Conservation (phyloP, 108 stramenopile genomes). For the Pseudonitzschia multiseries region DNA sequence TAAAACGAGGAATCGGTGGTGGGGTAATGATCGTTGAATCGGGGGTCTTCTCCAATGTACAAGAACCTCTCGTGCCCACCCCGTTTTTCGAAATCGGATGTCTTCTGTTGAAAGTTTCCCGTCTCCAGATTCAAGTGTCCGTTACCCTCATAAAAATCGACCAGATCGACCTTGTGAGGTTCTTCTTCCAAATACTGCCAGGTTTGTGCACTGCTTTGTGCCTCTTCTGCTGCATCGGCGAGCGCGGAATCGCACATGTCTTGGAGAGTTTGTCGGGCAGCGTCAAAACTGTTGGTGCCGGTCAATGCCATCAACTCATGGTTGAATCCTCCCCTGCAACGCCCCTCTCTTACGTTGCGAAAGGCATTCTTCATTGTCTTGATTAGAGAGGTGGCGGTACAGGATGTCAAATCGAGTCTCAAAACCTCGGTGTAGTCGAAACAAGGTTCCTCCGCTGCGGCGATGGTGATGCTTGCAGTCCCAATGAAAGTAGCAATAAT, state of each 20-base stretch:
- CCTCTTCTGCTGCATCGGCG: background rate
- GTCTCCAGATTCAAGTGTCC: slow-evolving; percentile 12
- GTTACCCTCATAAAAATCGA: slow-evolving; percentile 6
- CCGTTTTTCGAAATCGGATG: background rate
- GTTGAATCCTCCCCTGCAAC: background rate
- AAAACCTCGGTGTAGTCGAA: slow-evolving; percentile 5
- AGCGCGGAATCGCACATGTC: background rate
- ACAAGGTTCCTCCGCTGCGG: background rate
- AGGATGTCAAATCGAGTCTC: background rate
- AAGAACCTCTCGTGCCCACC: background rate
- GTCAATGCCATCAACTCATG: slow-evolving; percentile 8
- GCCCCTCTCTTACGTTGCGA: background rate
- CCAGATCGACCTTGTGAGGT: background rate
- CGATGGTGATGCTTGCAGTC: background rate
- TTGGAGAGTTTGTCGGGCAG: background rate
- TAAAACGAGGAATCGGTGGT: background rate
- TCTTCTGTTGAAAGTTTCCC: slow-evolving; percentile 21
- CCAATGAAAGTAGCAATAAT: background rate
- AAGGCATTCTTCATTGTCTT: background rate
- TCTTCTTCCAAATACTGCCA: background rate
- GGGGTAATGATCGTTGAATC: slow-evolving; percentile 2
- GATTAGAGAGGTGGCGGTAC: background rate
- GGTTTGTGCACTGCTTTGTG: background rate
- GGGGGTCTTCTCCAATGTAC: slow-evolving; percentile 13
- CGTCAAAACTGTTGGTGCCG: background rate